Conservation (phyloP, 169 alveolate species). For the Plasmodium adleri region DNA sequence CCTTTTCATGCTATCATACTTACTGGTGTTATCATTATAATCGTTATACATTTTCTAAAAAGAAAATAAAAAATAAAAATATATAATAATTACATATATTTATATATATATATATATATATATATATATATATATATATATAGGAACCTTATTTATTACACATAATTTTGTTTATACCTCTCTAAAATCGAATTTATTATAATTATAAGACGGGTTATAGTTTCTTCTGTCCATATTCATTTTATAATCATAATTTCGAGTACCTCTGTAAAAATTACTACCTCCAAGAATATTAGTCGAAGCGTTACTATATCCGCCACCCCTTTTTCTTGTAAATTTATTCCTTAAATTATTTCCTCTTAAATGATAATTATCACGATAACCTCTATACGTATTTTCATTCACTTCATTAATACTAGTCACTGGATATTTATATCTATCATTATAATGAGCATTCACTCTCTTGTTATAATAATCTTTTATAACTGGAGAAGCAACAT, state of each 20-base stretch:
- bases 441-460: slow-evolving; percentile 12
- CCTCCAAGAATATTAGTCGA: slow-evolving; percentile 16
- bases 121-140: too few relatives aligned
- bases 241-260: slow-evolving; percentile 59
- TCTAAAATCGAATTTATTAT: slow-evolving; percentile 43
- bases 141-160: not conserved
- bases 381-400: slow-evolving; percentile 31
- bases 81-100: not conserved
- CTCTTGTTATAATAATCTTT: slow-evolving; percentile 47
- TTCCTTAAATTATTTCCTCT: slow-evolving; percentile 64
- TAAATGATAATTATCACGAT: slow-evolving; percentile 34
- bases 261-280: slow-evolving; percentile 56
- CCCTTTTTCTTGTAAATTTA: slow-evolving; percentile 37
- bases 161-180: slow-evolving; percentile 24
- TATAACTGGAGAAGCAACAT: slow-evolving; percentile 3
- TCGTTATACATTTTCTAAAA: slow-evolving; percentile 46
- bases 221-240: slow-evolving; percentile 53
- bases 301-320: slow-evolving; percentile 48
- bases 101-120: too few relatives aligned
- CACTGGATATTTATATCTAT: slow-evolving; percentile 34
- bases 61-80: not conserved
- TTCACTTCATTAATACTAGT: slow-evolving; percentile 29
- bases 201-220: slow-evolving; percentile 39
- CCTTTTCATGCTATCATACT: slow-evolving; percentile 34
- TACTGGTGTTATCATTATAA: slow-evolving; percentile 13